Base-by-base conservation (phyloP, 805 yeast species). In the Saccharomycopsis vini region DNA sequence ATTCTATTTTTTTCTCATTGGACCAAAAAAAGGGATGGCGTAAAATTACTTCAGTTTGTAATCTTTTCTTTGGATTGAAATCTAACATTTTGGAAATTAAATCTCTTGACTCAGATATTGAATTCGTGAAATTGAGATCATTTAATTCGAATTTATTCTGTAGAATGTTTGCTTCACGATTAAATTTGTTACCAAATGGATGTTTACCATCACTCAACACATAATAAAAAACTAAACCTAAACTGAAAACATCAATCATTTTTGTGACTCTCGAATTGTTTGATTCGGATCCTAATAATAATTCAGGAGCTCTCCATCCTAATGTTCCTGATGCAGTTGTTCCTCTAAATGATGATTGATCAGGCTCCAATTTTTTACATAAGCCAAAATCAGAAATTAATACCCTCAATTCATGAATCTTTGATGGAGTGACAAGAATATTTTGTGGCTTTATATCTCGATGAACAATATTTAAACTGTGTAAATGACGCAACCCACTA, bases 291-390 rank as follows among this genome's bases (percentile, higher is more conserved):
- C 73, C 59, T 30, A 86, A 62, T n/a, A n/a, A n/a, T 28, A 86
- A 61, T 56, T 92, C 98, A 0, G 98, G 98, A 0, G 99, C 97
- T 54, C 97, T 73, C 98, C 98, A 92, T 3, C 99, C 99, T 3
- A 92, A 76, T 0, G 98, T 92, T 2, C 98, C 98, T 0, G 97
- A 95, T 16, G 95, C 94, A 0, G 92, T 81, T 0, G 95, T 90
- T 0, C 96, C 95, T 50, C 90, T 73, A 61, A 90, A 90, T 1
- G 95, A 85, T 2, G 95, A 83, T 61, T 92, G 96, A 54, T 88
- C 97, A 13, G 79, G 76, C 50, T 92, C 98, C 41, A 92, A 65
- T 56, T 83, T 84, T 58, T 90, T 89, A 59, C 98, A 92, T 6
- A 92, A 71, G 0, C 99, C 99, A 65, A 92, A 92, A 62, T 92